Conservation (phyloP, 176 grass and related monocot genomes). For the Alopecurus myosuroides region DNA sequence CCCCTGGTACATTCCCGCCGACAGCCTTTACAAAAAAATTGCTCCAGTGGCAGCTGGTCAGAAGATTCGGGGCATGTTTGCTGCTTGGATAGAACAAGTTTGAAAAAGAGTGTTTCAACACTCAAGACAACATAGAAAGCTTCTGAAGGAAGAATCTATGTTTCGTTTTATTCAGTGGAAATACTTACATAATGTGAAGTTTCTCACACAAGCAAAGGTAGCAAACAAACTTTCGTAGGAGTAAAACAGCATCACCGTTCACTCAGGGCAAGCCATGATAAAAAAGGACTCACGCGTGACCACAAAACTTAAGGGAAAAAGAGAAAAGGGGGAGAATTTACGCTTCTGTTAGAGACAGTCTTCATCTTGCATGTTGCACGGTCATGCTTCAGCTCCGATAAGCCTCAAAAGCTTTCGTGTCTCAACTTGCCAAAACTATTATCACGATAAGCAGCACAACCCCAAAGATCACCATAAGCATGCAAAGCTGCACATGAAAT, state of each 20-base stretch:
- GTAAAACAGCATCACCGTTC: slow-evolving; percentile 18
- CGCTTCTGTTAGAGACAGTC: background rate
- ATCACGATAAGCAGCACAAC: slow-evolving; percentile 60
- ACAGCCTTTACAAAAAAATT: background rate
- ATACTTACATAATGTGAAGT: slow-evolving; percentile 26
- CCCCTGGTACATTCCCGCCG: background rate
- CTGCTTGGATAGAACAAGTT: background rate
- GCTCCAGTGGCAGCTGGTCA: background rate
- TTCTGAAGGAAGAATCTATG: background rate
- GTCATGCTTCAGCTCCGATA: background rate
- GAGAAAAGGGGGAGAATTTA: background rate
- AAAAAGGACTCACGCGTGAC: slow-evolving; percentile 38
- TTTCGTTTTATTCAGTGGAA: slow-evolving; percentile 20
- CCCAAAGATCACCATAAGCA: slow-evolving; percentile 65
- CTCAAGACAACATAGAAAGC: background rate
- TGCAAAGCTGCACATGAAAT: slow-evolving; percentile 46
- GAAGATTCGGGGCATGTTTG: background rate
- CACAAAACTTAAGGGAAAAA: slow-evolving; percentile 22
- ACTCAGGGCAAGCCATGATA: slow-evolving; percentile 55
- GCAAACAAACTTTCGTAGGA: slow-evolving; percentile 4
- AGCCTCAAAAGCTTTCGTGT: background rate
- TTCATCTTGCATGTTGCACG: background rate
- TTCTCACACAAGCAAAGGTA: background rate
- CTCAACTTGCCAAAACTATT: slow-evolving; percentile 53
- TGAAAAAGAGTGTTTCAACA: background rate